phyloP scores from a whole-genome alignment of 179 eudicot genomes.

The Beta lomatogona region DNA sequence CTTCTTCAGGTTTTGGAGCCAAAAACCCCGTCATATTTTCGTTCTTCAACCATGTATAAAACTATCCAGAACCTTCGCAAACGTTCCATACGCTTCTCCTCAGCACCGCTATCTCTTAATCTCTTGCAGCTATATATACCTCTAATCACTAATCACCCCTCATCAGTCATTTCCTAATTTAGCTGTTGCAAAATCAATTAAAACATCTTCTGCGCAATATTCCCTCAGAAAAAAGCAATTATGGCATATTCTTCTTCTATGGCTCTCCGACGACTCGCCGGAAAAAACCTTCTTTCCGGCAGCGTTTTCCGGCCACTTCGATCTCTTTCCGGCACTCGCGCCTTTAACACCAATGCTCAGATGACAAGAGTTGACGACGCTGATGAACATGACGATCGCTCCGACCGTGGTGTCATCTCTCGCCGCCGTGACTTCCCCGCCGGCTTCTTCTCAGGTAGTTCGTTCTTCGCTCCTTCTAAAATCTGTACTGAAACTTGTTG shows the following conservation, averaged over 20 bases:
- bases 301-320: slow-evolving; percentile 40
- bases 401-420: slow-evolving; percentile 35
- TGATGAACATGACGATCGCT: slow-evolving; percentile 36
- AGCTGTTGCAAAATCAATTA: neutral
- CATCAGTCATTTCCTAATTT: neutral
- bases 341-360: slow-evolving; percentile 54
- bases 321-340: slow-evolving; percentile 37
- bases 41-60: neutral
- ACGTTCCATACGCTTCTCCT: slow-evolving; percentile 23
- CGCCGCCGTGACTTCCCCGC: slow-evolving; percentile 62
- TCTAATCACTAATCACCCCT: too few species aligned
- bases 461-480: neutral
- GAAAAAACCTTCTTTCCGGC: slow-evolving; percentile 30
- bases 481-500: too few species aligned
- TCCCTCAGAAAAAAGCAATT: neutral
- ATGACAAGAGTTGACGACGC: slow-evolving; percentile 44
- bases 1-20: too few species aligned
- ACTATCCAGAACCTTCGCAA: slow-evolving; percentile 26
- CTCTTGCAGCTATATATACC: slow-evolving; percentile 10
- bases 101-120: slow-evolving; percentile 4
- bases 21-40: too few species aligned
- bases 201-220: neutral
- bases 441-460: slow-evolving; percentile 59
- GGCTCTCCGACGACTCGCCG: slow-evolving; percentile 45
- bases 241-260: slow-evolving; percentile 56